Evolutionary conservation across 257 asterid genomes (phyloP).

Genomic region (Lycium ferocissimum): DNA sequence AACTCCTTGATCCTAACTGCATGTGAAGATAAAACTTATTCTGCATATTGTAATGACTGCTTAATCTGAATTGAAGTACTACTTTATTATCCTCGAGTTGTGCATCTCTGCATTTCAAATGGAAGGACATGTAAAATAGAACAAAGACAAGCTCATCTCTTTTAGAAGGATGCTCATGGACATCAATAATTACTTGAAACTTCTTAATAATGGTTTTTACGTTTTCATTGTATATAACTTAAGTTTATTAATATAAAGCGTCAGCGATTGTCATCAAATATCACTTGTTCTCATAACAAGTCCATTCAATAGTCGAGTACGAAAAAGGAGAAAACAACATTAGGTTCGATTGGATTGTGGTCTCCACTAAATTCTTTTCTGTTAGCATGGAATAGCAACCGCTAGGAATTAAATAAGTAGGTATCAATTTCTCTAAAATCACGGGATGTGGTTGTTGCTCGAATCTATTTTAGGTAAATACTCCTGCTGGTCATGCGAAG

Average conservation of each 20-base stretch:
- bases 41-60: too few species aligned
- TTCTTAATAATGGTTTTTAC: too few species aligned
- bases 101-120: too few species aligned
- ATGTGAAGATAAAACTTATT: too few species aligned
- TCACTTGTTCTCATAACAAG: neutral
- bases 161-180: too few species aligned
- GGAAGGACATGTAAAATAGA: too few species aligned
- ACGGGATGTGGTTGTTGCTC: neutral
- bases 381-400: neutral
- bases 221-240: too few species aligned
- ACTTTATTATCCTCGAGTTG: too few species aligned
- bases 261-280: neutral
- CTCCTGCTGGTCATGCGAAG: neutral
- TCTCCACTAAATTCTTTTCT: neutral
- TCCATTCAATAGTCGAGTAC: neutral
- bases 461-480: neutral
- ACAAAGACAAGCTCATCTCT: too few species aligned
- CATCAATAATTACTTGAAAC: too few species aligned
- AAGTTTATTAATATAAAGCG: neutral
- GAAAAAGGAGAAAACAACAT: neutral
- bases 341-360: neutral
- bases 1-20: too few species aligned
- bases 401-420: neutral
- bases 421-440: neutral
- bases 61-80: too few species aligned